Conservation (phyloP, 2,329 filamentous ascomycete genomes). For the Scleromitrula shiraiana region DNA sequence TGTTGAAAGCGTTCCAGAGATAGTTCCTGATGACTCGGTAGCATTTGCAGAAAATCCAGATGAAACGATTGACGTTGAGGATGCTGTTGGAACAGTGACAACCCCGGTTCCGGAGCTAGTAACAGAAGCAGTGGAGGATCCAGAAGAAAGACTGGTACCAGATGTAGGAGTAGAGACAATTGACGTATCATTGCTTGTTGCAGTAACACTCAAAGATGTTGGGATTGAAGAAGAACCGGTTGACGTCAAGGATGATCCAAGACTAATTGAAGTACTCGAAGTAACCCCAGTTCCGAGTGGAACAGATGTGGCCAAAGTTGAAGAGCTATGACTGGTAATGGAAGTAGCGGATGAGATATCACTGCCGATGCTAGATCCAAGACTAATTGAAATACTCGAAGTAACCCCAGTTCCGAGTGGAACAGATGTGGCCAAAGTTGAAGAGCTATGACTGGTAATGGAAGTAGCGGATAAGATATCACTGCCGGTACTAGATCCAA, state of each 20-base stretch:
- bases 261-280: conserved; percentile 3
- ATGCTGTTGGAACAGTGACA: background rate
- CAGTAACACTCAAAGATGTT: conserved; percentile 1
- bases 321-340: background rate
- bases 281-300: background rate
- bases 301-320: background rate
- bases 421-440: background rate
- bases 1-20: background rate
- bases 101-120: conserved; percentile 3
- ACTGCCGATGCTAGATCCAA: conserved; percentile 3
- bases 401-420: background rate
- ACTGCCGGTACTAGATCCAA: conserved; percentile 1
- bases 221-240: conserved; percentile 1
- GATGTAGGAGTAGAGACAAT: background rate
- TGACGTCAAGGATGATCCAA: background rate
- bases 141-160: background rate
- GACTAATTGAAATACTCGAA: conserved; percentile 3
- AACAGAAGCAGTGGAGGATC: background rate
- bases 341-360: background rate
- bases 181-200: background rate
- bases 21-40: background rate
- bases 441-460: background rate
- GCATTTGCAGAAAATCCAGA: background rate
- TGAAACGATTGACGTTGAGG: too few species aligned
- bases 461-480: background rate